phyloP scores from a whole-genome alignment of 805 yeast genomes.

The Debaryomyces castellii region DNA sequence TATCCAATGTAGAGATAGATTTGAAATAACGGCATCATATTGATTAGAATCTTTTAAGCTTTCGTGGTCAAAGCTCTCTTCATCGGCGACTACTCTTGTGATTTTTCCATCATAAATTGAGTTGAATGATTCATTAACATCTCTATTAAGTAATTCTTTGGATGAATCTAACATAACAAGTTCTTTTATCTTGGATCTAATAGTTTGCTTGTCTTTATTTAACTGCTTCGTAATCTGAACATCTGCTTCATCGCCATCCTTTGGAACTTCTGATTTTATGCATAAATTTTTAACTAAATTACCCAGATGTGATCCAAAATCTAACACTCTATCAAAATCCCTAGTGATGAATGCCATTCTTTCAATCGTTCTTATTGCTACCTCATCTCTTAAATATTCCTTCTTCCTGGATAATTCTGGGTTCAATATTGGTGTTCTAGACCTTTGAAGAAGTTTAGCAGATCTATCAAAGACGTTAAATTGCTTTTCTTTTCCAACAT shows the following conservation, averaged over 20 bases:
- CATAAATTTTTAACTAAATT: constrained; percentile 48
- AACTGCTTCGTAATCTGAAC: constrained; percentile 40
- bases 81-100: constrained; percentile 60
- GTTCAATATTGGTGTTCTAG: constrained; percentile 45
- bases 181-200: constrained; percentile 50
- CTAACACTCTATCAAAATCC: constrained; percentile 58
- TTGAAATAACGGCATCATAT: constrained; percentile 73
- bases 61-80: constrained; percentile 55
- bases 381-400: constrained; percentile 74
- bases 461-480: constrained; percentile 57
- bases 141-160: constrained; percentile 50
- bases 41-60: constrained; percentile 34
- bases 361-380: constrained; percentile 71
- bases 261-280: constrained; percentile 20
- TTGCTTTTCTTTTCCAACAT: constrained; percentile 15
- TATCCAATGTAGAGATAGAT: constrained; percentile 79
- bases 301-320: constrained; percentile 75
- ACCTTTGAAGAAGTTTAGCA: constrained; percentile 61
- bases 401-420: constrained; percentile 51
- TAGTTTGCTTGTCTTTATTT: constrained; percentile 52
- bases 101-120: constrained; percentile 42
- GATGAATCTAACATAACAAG: constrained; percentile 71
- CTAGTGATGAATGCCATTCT: constrained; percentile 72
- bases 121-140: constrained; percentile 43
- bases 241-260: constrained; percentile 34